Evolutionary conservation across 176 grass and related monocot genomes (phyloP).

Genomic region (Carex scoparia): DNA sequence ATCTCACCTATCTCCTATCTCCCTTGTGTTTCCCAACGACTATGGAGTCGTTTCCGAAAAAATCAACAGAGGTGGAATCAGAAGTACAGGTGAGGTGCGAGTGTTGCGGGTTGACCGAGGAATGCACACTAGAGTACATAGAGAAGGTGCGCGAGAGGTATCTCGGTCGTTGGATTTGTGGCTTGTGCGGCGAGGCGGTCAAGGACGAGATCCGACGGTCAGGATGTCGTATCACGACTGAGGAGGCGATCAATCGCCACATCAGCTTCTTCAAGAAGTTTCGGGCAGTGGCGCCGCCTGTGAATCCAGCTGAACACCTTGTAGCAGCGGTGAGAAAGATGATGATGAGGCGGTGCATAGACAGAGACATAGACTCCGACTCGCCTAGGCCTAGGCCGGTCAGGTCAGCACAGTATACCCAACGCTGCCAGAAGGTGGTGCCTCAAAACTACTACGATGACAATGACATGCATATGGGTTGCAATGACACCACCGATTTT

Average conservation of each 20-base stretch:
- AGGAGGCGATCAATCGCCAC: slow-evolving; percentile 73
- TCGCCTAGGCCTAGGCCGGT: slow-evolving; percentile 33
- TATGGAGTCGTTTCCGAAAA: neutral
- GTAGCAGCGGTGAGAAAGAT: slow-evolving; percentile 53
- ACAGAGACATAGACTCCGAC: neutral
- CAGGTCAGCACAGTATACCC: slow-evolving; percentile 20
- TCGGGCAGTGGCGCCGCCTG: neutral
- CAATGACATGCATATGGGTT: neutral
- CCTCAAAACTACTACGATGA: slow-evolving; percentile 12
- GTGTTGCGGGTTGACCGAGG: slow-evolving; percentile 82
- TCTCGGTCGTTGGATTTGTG: slow-evolving; percentile 70
- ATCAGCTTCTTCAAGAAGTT: slow-evolving; percentile 42
- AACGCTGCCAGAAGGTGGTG: slow-evolving; percentile 31
- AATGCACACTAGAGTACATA: slow-evolving; percentile 81
- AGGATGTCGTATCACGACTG: slow-evolving; percentile 40
- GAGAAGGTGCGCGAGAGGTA: slow-evolving; percentile 44
- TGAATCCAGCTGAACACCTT: slow-evolving; percentile 39
- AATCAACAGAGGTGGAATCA: slow-evolving; percentile 26
- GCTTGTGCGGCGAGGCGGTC: slow-evolving; percentile 62
- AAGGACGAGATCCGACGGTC: slow-evolving; percentile 68
- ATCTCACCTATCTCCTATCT: neutral
- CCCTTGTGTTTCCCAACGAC: neutral
- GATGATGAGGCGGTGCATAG: slow-evolving; percentile 58
- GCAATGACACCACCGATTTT: neutral
- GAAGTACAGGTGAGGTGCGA: slow-evolving; percentile 44